Evolutionary conservation across 768 basidiomycete species (phyloP).

Genomic region (Hygrocybe coccinea): DNA sequence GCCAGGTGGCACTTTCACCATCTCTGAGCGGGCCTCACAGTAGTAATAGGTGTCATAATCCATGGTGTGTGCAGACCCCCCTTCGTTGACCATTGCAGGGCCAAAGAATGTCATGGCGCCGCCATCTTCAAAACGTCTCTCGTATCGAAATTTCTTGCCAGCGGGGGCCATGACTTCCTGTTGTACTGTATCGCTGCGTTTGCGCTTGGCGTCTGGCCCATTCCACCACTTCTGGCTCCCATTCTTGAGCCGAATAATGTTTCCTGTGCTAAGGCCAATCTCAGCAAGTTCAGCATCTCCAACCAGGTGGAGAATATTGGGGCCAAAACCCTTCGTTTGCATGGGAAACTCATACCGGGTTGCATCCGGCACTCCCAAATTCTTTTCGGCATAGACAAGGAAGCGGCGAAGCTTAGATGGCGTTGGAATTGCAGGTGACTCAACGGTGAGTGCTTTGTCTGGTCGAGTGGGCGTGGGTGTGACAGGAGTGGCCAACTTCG

Average conservation of each 20-base stretch:
- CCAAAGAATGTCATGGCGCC: neutral
- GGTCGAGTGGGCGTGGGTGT: neutral
- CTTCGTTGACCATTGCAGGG: neutral
- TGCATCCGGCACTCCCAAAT: conserved; percentile 3
- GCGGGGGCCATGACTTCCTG: neutral
- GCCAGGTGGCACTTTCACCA: neutral
- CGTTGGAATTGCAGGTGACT: conserved; percentile 4
- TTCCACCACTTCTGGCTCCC: conserved; percentile 10
- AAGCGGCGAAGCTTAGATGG: conserved; percentile 7
- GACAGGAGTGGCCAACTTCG: neutral
- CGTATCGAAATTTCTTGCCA: neutral
- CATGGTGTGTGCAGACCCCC: neutral
- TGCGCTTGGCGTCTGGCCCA: conserved; percentile 10
- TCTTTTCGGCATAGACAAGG: conserved; percentile 4
- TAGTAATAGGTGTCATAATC: neutral
- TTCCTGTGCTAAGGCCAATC: conserved; percentile 1
- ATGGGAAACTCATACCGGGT: neutral
- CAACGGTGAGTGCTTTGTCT: neutral
- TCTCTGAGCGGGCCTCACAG: neutral
- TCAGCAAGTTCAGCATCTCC: neutral
- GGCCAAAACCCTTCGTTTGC: conserved; percentile 4
- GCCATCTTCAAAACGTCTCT: neutral
- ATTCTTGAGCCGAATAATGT: conserved; percentile 9
- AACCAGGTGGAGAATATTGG: conserved; percentile 9
- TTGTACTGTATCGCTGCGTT: neutral